Percentiles rank a stretch among this genome's conserved stretches.
phyloP scores from a whole-genome alignment of 305 asterid species.

The Striga hermonthica region DNA sequence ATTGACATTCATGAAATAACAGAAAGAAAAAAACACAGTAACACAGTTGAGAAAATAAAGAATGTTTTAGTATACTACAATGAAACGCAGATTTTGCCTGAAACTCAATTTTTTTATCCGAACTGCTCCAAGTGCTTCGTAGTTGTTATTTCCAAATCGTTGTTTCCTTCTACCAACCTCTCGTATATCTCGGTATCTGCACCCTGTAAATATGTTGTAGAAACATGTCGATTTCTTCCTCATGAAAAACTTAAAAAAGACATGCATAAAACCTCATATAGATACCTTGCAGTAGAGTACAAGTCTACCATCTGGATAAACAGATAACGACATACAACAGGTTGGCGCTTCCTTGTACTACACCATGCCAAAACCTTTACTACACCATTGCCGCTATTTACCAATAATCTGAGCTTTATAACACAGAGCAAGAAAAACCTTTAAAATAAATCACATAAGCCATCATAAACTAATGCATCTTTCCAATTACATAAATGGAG shows the following conservation, averaged over 20 bases:
- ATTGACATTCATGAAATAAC: no score
- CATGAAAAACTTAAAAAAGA: constrained; percentile 29
- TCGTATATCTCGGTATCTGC: constrained; percentile 97
- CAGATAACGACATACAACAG: constrained; percentile 98
- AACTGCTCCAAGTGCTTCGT: constrained; percentile 96
- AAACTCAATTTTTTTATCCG: no score
- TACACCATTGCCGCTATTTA: no score
- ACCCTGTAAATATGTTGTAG: constrained; percentile 57
- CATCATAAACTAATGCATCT: no score
- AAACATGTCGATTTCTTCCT: constrained; percentile 28
- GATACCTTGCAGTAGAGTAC: constrained; percentile 98
- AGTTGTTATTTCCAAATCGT: constrained; percentile 68
- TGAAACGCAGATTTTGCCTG: constrained; percentile 85
- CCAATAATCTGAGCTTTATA: no score
- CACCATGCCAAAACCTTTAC: constrained; percentile 34
- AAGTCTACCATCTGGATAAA: constrained; percentile 97
- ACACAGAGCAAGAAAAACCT: no score
- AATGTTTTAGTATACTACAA: background rate
- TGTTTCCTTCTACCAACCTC: constrained; percentile 63
- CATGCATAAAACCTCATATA: constrained; percentile 25
- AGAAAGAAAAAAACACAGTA: no score
- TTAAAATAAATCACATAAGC: no score
- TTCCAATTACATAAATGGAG: no score
- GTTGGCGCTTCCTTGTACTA: constrained; percentile 99
- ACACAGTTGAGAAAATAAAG: no score